Percentiles rank a stretch among this genome's conserved stretches.
phyloP scores from a whole-genome alignment of 2,329 filamentous ascomycete genomes.

The Metarhizium album region DNA sequence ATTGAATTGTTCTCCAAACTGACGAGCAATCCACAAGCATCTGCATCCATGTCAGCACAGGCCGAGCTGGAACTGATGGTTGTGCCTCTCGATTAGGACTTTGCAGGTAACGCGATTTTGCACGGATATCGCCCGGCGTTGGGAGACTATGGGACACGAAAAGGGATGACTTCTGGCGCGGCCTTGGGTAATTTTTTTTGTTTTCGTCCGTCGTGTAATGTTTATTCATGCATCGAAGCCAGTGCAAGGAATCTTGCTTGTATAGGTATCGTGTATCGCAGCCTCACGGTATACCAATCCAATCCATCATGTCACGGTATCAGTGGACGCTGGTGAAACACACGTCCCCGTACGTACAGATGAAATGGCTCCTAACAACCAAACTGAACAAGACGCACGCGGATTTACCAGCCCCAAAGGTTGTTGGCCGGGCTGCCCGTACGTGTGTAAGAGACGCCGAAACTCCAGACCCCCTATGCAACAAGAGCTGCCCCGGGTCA shows the following conservation, averaged over 20 bases:
- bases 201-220: not conserved
- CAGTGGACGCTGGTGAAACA: not conserved
- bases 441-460: not conserved
- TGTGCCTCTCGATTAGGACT: conserved; percentile 22
- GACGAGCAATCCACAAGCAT: conserved; percentile 19
- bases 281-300: not conserved
- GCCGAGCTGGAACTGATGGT: conserved; percentile 21
- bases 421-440: not conserved
- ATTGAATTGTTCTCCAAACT: conserved; percentile 30
- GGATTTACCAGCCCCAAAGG: not conserved
- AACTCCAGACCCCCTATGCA: not conserved
- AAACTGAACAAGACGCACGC: not conserved
- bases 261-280: not conserved
- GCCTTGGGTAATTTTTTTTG: not conserved
- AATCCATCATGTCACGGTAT: not conserved
- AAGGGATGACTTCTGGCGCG: not conserved
- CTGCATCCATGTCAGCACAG: conserved; percentile 17
- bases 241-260: not conserved
- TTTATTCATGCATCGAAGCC: not conserved
- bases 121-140: not conserved
- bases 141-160: not conserved
- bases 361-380: not conserved
- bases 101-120: not conserved
- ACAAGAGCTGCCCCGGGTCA: not conserved
- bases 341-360: not conserved